These are phyloP conservation scores for Penicillium daleae DNA, from an alignment of 495 filamentous ascomycete species.

Conservation along the genomic window DNA sequence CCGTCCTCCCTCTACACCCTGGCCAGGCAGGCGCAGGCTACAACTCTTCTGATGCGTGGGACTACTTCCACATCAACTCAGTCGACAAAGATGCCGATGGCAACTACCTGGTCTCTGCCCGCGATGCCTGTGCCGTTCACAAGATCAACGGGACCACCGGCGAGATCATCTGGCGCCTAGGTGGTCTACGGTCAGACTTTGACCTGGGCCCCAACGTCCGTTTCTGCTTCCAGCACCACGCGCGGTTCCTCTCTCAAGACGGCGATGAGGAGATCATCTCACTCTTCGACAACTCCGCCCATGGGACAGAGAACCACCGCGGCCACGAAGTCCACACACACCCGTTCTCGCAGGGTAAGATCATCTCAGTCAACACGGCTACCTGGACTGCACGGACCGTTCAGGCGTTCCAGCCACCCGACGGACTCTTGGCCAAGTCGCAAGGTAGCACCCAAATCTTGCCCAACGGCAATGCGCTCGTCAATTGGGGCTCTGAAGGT, in stretches of 20 bases:
- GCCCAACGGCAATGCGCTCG: conserved; percentile 54
- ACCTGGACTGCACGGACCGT: conserved; percentile 50
- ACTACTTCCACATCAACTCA: conserved; percentile 48
- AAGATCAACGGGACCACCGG: conserved; percentile 60
- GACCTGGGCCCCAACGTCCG: conserved; percentile 43
- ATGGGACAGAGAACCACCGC: conserved; percentile 45
- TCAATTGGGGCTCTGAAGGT: conserved; percentile 60
- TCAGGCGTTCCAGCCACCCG: conserved; percentile 50
- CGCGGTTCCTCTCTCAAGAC: conserved; percentile 50
- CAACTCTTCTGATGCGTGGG: conserved; percentile 47
- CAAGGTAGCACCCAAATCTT: conserved; percentile 62
- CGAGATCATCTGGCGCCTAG: conserved; percentile 60
- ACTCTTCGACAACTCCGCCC: conserved; percentile 56
- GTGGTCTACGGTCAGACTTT: conserved; percentile 51
- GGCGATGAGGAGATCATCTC: conserved; percentile 51
- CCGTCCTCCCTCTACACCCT: conserved; percentile 54
- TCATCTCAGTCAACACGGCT: conserved; percentile 54
- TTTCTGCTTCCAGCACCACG: conserved; percentile 65
- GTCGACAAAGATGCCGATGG: conserved; percentile 45
- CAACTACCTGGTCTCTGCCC: conserved; percentile 60
- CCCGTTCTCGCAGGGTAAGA: conserved; percentile 57
- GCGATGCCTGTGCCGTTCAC: conserved; percentile 56
- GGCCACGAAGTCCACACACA: conserved; percentile 47
- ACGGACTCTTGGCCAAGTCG: conserved; percentile 54
- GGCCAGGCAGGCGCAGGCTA: conserved; percentile 56